These are phyloP conservation scores for Calonectria pseudoreteaudii DNA, from an alignment of 2,329 filamentous ascomycete species.

Conservation along the genomic window DNA sequence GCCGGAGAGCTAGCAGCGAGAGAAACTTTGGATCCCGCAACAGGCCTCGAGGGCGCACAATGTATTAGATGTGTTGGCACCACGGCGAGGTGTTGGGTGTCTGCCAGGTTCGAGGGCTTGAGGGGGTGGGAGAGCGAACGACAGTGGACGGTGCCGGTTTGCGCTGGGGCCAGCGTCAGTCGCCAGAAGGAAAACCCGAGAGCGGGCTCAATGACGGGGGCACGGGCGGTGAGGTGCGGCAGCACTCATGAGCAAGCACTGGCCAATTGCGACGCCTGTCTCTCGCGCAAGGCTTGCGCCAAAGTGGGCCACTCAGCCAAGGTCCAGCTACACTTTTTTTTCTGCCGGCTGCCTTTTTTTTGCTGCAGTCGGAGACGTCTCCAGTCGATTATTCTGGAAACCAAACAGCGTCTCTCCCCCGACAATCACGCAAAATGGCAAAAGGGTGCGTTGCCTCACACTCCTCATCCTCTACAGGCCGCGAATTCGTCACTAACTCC, in stretches of 20 bases:
- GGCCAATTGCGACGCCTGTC: slow-evolving; percentile 49
- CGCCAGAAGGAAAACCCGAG: slow-evolving; percentile 36
- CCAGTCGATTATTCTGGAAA: slow-evolving; percentile 19
- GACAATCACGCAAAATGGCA: slow-evolving; percentile 35
- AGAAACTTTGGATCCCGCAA: slow-evolving; percentile 5
- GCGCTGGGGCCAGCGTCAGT: slow-evolving; percentile 39
- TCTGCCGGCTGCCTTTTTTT: slow-evolving; percentile 32
- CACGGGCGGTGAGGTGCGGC: slow-evolving; percentile 46
- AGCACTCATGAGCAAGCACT: slow-evolving; percentile 38
- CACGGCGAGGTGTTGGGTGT: background rate
- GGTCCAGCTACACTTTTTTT: slow-evolving; percentile 40
- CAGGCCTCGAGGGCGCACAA: slow-evolving; percentile 6
- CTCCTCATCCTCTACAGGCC: slow-evolving; percentile 1
- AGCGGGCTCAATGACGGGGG: slow-evolving; percentile 48
- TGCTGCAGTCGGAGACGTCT: slow-evolving; percentile 29
- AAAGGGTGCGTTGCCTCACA: slow-evolving; percentile 36
- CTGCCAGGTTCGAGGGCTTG: slow-evolving; percentile 6
- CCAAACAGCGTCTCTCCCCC: slow-evolving; percentile 6
- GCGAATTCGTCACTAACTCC: slow-evolving; percentile 32
- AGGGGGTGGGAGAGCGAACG: slow-evolving; percentile 25
- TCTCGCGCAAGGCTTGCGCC: slow-evolving; percentile 40
- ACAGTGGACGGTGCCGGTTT: slow-evolving; percentile 38
- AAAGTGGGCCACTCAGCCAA: slow-evolving; percentile 28
- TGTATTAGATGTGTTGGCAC: background rate
- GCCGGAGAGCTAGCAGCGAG: slow-evolving; percentile 12